These are phyloP conservation scores for Sugiyamaella castrensis DNA, from an alignment of 1,139 yeast species.

Conservation along the genomic window DNA sequence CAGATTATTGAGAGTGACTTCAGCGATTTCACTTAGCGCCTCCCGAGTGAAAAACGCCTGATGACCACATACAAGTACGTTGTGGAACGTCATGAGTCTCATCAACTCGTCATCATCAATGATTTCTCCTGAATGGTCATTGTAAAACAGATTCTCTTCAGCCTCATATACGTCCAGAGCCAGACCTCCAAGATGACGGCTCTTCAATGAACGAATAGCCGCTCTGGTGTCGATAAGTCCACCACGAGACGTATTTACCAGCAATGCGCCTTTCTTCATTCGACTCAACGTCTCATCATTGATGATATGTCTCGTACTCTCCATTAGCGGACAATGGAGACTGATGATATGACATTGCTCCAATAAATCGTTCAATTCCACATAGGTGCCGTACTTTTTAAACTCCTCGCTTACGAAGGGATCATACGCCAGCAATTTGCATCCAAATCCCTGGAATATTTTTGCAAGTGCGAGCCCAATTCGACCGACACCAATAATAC, in stretches of 20 bases:
- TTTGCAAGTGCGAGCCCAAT: constrained; percentile 66
- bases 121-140: constrained; percentile 25
- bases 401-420: constrained; percentile 35
- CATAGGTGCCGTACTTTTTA: constrained; percentile 47
- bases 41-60: constrained; percentile 30
- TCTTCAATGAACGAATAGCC: constrained; percentile 55
- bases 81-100: constrained; percentile 27
- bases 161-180: constrained; percentile 71
- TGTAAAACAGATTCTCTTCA: constrained; percentile 41
- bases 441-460: constrained; percentile 61
- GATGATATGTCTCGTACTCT: constrained; percentile 54
- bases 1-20: constrained; percentile 22
- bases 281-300: constrained; percentile 49
- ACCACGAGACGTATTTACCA: constrained; percentile 72
- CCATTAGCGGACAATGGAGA: constrained; percentile 57
- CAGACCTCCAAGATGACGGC: constrained; percentile 57
- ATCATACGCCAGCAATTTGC: constrained; percentile 47
- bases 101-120: constrained; percentile 27
- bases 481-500: constrained; percentile 70
- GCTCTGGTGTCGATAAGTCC: constrained; percentile 64
- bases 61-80: constrained; percentile 30
- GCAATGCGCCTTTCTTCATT: constrained; percentile 62
- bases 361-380: constrained; percentile 52
- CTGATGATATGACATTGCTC: constrained; percentile 53
- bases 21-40: constrained; percentile 26